Conservation (phyloP, 495 filamentous ascomycete species). For the Aspergillus bertholletiae region DNA sequence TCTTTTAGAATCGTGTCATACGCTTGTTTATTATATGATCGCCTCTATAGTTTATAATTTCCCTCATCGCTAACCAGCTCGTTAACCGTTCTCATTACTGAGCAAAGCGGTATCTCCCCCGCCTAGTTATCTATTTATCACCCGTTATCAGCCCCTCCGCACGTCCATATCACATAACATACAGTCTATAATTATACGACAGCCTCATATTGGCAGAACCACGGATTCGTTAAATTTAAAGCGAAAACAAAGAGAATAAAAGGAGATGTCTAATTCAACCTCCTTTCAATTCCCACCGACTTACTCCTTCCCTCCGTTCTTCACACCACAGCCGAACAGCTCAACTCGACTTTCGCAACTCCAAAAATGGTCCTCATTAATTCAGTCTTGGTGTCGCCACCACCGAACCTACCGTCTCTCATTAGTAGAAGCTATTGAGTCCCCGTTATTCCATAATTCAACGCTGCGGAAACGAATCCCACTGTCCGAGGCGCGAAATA, state of each 20-base stretch:
- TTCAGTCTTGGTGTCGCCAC: slow-evolving; percentile 78
- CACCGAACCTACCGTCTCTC: slow-evolving; percentile 69
- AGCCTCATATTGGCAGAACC: too few relatives aligned
- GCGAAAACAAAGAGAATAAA: background rate
- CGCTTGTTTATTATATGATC: too few relatives aligned
- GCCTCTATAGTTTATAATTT: too few relatives aligned
- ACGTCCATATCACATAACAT: background rate
- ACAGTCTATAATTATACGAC: too few relatives aligned
- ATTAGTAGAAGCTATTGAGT: slow-evolving; percentile 56
- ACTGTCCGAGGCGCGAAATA: slow-evolving; percentile 57
- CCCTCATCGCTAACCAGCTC: too few relatives aligned
- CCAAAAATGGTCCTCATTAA: slow-evolving; percentile 76
- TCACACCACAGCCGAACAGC: slow-evolving; percentile 69
- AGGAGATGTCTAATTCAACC: background rate
- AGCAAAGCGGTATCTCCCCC: too few relatives aligned
- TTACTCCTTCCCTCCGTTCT: slow-evolving; percentile 56
- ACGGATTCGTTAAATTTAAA: too few relatives aligned
- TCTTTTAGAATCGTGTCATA: too few relatives aligned
- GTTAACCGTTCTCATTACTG: too few relatives aligned
- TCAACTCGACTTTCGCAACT: slow-evolving; percentile 74
- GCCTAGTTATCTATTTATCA: too few relatives aligned
- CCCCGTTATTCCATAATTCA: slow-evolving; percentile 56
- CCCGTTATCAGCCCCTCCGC: too few relatives aligned
- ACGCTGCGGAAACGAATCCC: slow-evolving; percentile 52
- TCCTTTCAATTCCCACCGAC: slow-evolving; percentile 15